A percentile compares a stretch with the other conserved stretches of the same genome.
These are phyloP conservation scores for Albizia julibrissin DNA, from an alignment of 306 rosid species.

Conservation along the genomic window DNA sequence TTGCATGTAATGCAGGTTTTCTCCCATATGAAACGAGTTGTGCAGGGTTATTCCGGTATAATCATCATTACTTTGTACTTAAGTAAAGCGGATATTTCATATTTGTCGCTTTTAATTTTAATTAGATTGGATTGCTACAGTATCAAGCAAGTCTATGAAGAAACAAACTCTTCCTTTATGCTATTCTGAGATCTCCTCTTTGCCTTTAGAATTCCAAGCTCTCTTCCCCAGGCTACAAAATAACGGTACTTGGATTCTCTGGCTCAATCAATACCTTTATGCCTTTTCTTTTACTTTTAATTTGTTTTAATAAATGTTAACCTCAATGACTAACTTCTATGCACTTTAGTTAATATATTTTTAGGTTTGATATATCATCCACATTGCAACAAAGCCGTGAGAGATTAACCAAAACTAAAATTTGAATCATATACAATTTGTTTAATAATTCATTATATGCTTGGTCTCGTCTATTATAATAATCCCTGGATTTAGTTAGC, in stretches of 20 bases:
- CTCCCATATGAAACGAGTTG: background rate
- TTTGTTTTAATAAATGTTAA: background rate
- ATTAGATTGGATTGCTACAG: conserved; percentile 41
- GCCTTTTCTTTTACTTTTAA: conserved; percentile 45
- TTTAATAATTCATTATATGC: background rate
- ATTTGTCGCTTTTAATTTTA: conserved; percentile 34
- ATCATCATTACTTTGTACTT: conserved; percentile 58
- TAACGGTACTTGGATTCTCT: conserved; percentile 53
- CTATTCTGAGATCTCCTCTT: conserved; percentile 65
- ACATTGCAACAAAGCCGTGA: background rate
- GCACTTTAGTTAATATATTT: background rate
- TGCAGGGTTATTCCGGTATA: conserved; percentile 46
- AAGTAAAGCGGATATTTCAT: conserved; percentile 53
- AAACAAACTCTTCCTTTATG: conserved; percentile 86
- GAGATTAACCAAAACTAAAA: background rate
- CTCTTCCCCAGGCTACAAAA: conserved; percentile 73
- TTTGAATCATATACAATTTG: background rate
- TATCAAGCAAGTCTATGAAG: conserved; percentile 53
- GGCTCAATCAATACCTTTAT: conserved; percentile 54
- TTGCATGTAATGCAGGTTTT: background rate
- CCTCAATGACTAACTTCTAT: background rate
- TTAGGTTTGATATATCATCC: background rate
- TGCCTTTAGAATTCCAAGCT: conserved; percentile 93
- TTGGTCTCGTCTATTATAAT: background rate
- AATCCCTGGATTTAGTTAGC: background rate